Evolutionary conservation across 2,329 filamentous ascomycete genomes (phyloP), one percentile per base, ranked within the genome.

Genomic region (Arthrobotrys pseudoclavata): DNA sequence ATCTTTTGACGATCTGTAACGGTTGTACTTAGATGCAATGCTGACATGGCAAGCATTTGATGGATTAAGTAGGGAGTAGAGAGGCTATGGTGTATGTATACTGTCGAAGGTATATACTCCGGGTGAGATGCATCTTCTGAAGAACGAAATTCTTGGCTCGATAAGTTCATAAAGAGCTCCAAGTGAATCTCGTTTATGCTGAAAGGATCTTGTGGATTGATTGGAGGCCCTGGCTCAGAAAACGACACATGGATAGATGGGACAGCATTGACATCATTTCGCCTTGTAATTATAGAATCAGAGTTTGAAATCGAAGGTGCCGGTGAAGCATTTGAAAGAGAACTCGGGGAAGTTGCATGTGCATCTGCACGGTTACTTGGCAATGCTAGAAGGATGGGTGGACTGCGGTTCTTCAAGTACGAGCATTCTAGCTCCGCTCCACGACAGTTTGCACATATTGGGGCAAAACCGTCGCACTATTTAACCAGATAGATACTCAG

Each of bases 1-100:
- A 76, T 79, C 83, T 85, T 79, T 84, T 86, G 69, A 82, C 82
- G 52, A 18, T 60, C 55, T n/a, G 15, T 72, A 82, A 81, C 20
- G 1, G 83, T 79, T 1, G 81, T 83, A 69, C 83, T 84, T 13
- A 85, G 79, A 69, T 87, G 85, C 2, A 86, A 82, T 3, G 86
- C 85, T 12, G 85, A 83, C 55, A 86, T 79, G 45, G 86, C 86
- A 10, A 87, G 83, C 4, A 86, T 55, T 79, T 86, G 83, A 69
- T 87, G 85, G 77, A 87, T 84, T 2, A 86, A 83, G 67, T 85
- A 87, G 0, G 85, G 86, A 1, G 82, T 82, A 4, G 79, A 57
- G 20, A 82, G 80, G 20, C 80, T 53, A 80, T 26, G 80, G 9
- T 61, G 81, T 57, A 34, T 82, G 76, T 47, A 82, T 37, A 67